phyloP scores from a whole-genome alignment of 345 rosid species.

The Eutrema japonicum region DNA sequence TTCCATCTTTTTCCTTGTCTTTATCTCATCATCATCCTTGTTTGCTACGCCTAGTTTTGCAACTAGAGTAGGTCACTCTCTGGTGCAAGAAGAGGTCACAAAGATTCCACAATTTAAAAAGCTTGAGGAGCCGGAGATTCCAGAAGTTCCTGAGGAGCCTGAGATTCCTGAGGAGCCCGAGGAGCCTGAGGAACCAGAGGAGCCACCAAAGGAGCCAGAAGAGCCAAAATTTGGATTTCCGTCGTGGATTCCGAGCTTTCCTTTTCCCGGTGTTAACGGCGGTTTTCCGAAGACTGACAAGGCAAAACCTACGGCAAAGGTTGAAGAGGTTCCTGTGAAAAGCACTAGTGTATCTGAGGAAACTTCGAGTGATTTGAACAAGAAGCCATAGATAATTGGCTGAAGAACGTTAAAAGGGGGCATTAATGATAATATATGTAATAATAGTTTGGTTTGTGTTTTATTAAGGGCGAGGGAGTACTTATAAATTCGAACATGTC shows the following conservation, averaged over 20 bases:
- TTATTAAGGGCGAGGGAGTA: not conserved
- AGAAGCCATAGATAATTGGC: slow-evolving; percentile 41
- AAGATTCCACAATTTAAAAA: slow-evolving; percentile 11
- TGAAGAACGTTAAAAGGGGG: not conserved
- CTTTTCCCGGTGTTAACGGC: slow-evolving; percentile 30
- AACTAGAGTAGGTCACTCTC: slow-evolving; percentile 35
- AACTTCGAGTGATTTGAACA: slow-evolving; percentile 19
- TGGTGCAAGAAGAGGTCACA: slow-evolving; percentile 24
- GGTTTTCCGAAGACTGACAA: slow-evolving; percentile 19
- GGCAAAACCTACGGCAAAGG: slow-evolving; percentile 19
- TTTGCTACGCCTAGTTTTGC: slow-evolving; percentile 27
- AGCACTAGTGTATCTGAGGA: slow-evolving; percentile 18
- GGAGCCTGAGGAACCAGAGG: slow-evolving; percentile 32
- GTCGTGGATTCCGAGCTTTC: slow-evolving; percentile 41
- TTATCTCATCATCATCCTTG: slow-evolving; percentile 21
- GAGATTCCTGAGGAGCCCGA: slow-evolving; percentile 30
- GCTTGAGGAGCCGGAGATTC: slow-evolving; percentile 28
- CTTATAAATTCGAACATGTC: not conserved
- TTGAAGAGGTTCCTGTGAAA: slow-evolving; percentile 5
- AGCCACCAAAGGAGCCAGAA: slow-evolving; percentile 29
- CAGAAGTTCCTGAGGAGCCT: slow-evolving; percentile 33
- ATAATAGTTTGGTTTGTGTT: slow-evolving; percentile 13
- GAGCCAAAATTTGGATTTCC: slow-evolving; percentile 24
- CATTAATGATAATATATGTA: slow-evolving; percentile 11
- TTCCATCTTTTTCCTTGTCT: slow-evolving; percentile 13